Conservation (phyloP, 2,329 filamentous ascomycete genomes). For the Eutypella sp. region DNA sequence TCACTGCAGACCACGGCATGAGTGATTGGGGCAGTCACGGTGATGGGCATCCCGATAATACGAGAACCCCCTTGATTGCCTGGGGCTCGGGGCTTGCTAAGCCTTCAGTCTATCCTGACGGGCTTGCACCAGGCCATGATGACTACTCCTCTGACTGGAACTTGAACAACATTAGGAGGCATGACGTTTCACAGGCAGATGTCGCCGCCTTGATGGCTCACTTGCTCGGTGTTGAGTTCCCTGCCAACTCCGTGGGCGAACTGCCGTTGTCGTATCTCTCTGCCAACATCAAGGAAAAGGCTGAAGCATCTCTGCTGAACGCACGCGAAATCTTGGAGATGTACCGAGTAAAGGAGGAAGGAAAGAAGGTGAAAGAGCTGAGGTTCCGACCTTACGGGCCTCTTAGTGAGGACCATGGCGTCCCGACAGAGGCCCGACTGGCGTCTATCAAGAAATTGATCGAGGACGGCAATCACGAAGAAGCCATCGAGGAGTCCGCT, state of each 20-base stretch:
- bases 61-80: constrained; percentile 82
- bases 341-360: constrained; percentile 88
- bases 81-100: constrained; percentile 90
- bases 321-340: constrained; percentile 86
- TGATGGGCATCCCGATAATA: constrained; percentile 96
- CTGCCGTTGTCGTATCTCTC: constrained; percentile 79
- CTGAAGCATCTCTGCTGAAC: constrained; percentile 78
- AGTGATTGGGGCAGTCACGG: constrained; percentile 99
- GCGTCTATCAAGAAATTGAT: constrained; percentile 65
- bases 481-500: constrained; percentile 74
- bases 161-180: constrained; percentile 71
- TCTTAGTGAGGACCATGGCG: constrained; percentile 56
- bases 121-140: constrained; percentile 74
- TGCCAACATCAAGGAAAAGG: constrained; percentile 69
- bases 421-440: constrained; percentile 63
- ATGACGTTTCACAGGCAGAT: constrained; percentile 92
- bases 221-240: constrained; percentile 79
- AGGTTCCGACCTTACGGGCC: constrained; percentile 71
- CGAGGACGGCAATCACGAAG: constrained; percentile 58
- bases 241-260: constrained; percentile 93
- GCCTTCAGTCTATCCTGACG: constrained; percentile 54
- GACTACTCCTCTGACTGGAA: constrained; percentile 89
- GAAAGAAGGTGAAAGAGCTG: constrained; percentile 71
- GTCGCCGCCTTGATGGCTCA: constrained; percentile 95
- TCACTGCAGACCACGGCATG: constrained; percentile 98